A percentile compares a stretch with the other conserved stretches of the same genome.
Conservation (phyloP, 257 asterid species). For the Thymus mandschuricus region DNA sequence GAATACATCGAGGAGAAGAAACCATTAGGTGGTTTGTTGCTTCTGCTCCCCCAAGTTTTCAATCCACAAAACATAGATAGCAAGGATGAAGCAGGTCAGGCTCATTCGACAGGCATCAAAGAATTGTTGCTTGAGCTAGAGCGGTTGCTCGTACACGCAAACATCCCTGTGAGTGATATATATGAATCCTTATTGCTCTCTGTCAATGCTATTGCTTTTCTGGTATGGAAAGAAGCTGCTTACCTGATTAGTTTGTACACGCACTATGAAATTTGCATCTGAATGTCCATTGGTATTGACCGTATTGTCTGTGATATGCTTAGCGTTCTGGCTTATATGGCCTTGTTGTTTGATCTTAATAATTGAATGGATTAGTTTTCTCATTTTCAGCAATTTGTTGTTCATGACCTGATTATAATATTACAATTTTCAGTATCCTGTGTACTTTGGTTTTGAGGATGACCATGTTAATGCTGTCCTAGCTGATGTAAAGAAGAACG, state of each 20-base stretch:
- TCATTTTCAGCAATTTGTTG: conserved; percentile 7
- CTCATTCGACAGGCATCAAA: conserved; percentile 44
- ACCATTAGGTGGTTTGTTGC: conserved; percentile 83
- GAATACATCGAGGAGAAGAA: conserved; percentile 80
- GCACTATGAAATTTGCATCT: neutral
- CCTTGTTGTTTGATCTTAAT: conserved; percentile 6
- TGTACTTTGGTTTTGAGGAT: conserved; percentile 91
- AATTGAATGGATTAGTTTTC: neutral
- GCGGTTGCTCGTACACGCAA: conserved; percentile 67
- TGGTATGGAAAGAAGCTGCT: neutral
- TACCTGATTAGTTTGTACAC: conserved; percentile 13
- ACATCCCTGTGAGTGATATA: conserved; percentile 74
- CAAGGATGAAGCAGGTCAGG: conserved; percentile 44
- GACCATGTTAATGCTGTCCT: conserved; percentile 70
- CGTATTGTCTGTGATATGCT: conserved; percentile 10
- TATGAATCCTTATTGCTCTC: conserved; percentile 16
- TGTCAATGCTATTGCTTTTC: neutral
- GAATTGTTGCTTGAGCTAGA: conserved; percentile 66
- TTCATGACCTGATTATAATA: conserved; percentile 27
- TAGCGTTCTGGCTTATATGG: conserved; percentile 14
- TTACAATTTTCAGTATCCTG: conserved; percentile 80
- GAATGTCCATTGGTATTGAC: neutral
- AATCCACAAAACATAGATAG: conserved; percentile 52
- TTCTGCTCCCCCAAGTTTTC: conserved; percentile 75
- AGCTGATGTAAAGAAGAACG: conserved; percentile 83